Base-by-base conservation (phyloP, 495 filamentous ascomycete genomes). In the Xylaria acuta region DNA sequence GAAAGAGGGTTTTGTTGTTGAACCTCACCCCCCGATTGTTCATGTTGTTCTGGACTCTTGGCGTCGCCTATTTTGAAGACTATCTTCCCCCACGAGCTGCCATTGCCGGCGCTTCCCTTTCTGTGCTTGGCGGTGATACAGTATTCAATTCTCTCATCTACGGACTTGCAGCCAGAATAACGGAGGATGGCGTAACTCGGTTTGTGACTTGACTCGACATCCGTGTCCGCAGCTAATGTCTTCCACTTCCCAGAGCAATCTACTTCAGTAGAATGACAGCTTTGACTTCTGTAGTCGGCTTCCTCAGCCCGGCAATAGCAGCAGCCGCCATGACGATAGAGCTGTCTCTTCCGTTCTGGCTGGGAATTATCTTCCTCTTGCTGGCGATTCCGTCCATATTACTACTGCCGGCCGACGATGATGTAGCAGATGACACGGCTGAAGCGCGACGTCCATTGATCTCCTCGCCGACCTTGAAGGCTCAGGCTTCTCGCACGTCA, bases 71-170 rank as follows among this genome's bases (percentile, higher is more conserved):
- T 62, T 84, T 84, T 36, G 79, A 84, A 45, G 54, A 75, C 9
- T 73, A 65, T 5, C 66, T 85, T 38, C 83, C 84, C 6, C 71
- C 81, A 12, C 74, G 75, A 45, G 79, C 82, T 49, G 79, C 84
- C 4, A 60, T 83, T 18, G 75, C 78, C 18, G 79, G 78, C 1
- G 79, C 84, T 14, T 60, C 75, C 22, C 76, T 82, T 20, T 84
- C 83, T 3, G 68, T 84, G 20, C 75, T 85, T 9, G 84, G 84
- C 18, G 84, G 82, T 20, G 83, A 85, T 70, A 84, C 82, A 47
- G 82, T 85, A 30, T 82, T 85, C 70, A 85, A 84, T 69, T 84
- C 83, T 27, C 81, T 85, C 56, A 72, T 83, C 9, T 85, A 85
- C 53, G 75, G 81, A 5, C 76, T 84, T 8, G 83, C 82, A 8